Conservation (phyloP, 2,329 filamentous ascomycete genomes). For the Cylindrodendrum hubeiense region DNA sequence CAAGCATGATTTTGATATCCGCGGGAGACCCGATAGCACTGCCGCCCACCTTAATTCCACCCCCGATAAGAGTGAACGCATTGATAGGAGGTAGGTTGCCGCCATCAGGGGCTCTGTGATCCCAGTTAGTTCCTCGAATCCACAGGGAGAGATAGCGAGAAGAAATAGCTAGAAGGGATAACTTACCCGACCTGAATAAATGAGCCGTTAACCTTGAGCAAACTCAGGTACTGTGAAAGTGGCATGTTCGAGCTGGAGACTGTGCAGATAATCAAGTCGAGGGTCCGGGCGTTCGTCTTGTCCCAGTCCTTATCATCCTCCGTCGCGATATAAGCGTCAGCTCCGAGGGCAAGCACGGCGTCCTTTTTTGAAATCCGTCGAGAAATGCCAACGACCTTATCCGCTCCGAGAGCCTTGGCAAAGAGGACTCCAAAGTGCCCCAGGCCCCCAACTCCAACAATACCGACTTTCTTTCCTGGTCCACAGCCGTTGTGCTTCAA, state of each 20-base stretch:
- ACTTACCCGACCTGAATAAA: constrained; percentile 69
- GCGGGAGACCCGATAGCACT: constrained; percentile 60
- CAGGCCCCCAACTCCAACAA: constrained; percentile 78
- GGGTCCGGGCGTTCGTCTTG: constrained; percentile 64
- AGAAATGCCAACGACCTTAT: constrained; percentile 68
- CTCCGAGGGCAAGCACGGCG: constrained; percentile 67
- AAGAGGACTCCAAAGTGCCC: constrained; percentile 78
- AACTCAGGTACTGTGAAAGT: constrained; percentile 22
- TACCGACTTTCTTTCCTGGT: constrained; percentile 79
- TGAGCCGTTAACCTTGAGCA: constrained; percentile 64
- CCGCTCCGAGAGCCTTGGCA: constrained; percentile 71
- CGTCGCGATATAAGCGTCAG: constrained; percentile 68
- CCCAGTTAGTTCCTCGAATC: constrained; percentile 1
- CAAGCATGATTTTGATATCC: constrained; percentile 70
- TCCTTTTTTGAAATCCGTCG: constrained; percentile 66
- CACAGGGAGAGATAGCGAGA: no score
- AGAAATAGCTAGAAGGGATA: neutral
- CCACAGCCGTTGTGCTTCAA: constrained; percentile 79
- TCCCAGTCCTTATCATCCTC: constrained; percentile 65
- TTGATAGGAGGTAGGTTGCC: constrained; percentile 22
- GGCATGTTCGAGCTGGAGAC: constrained; percentile 52
- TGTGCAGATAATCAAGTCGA: constrained; percentile 80
- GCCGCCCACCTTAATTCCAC: constrained; percentile 45
- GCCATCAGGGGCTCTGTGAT: constrained; percentile 42
- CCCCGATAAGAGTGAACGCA: constrained; percentile 13